Percentiles rank a stretch among this genome's conserved stretches.
These are phyloP conservation scores for Sophora flavescens DNA, from an alignment of 306 rosid species.

Conservation along the genomic window DNA sequence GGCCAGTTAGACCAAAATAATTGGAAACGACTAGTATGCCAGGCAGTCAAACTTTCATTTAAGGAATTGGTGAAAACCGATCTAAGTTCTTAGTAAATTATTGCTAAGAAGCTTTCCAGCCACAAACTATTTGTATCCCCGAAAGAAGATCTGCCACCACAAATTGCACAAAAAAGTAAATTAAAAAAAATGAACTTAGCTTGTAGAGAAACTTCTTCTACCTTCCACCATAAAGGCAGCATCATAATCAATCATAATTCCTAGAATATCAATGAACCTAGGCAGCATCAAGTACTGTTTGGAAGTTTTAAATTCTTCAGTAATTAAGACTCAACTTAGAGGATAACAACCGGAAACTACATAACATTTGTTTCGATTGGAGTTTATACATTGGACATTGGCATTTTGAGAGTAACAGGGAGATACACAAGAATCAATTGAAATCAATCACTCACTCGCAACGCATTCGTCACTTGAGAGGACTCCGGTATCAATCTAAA, in stretches of 20 bases:
- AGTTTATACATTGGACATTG: not conserved
- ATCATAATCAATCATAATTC: not conserved
- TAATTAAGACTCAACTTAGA: not conserved
- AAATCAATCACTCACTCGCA: slow-evolving; percentile 55
- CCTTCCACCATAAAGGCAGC: not conserved
- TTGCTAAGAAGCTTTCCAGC: not conserved
- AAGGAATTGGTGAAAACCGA: not conserved
- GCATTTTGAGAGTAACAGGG: not conserved
- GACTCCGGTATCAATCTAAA: slow-evolving; percentile 88
- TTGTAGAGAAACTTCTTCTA: not conserved
- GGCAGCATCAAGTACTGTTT: not conserved
- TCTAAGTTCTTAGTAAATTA: not conserved
- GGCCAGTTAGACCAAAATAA: not conserved
- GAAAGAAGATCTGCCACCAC: not conserved
- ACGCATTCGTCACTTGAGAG: slow-evolving; percentile 77
- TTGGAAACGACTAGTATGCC: not conserved
- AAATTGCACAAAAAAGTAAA: not conserved
- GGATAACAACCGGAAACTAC: not conserved
- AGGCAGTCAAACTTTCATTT: slow-evolving; percentile 21
- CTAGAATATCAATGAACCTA: not conserved
- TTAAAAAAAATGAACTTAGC: not conserved
- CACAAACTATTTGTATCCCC: not conserved
- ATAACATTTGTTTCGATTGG: not conserved
- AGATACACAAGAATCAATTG: not conserved
- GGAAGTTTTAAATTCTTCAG: not conserved